A percentile compares a stretch with the other conserved stretches of the same genome.
Evolutionary conservation across 2,329 filamentous ascomycete genomes (phyloP).

Genomic region (Periconia digitata): DNA sequence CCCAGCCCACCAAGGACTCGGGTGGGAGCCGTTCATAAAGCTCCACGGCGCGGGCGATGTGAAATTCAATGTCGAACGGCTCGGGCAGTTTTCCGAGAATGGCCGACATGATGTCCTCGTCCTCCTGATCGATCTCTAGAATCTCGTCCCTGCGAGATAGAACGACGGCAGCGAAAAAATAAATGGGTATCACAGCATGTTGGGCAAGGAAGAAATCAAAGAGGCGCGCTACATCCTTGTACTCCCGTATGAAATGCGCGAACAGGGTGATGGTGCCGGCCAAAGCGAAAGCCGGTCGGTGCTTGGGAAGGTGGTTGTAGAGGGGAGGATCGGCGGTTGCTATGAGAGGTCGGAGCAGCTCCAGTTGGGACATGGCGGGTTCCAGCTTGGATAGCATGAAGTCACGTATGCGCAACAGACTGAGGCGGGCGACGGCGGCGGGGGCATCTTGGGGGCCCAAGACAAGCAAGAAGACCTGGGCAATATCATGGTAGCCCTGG

Average conservation of each 20-base stretch:
- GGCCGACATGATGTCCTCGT: slow-evolving; percentile 85
- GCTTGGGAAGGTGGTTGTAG: slow-evolving; percentile 71
- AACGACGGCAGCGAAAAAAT: slow-evolving; percentile 79
- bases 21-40: slow-evolving; percentile 72
- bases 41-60: slow-evolving; percentile 66
- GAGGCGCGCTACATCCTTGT: slow-evolving; percentile 82
- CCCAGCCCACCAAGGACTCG: slow-evolving; percentile 61
- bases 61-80: slow-evolving; percentile 74
- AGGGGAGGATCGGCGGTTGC: slow-evolving; percentile 70
- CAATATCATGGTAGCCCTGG: slow-evolving; percentile 98
- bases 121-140: slow-evolving; percentile 75
- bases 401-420: slow-evolving; percentile 86
- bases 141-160: slow-evolving; percentile 79
- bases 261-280: slow-evolving; percentile 95
- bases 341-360: slow-evolving; percentile 81
- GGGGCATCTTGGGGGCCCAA: slow-evolving; percentile 65
- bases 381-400: slow-evolving; percentile 92
- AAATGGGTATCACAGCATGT: slow-evolving; percentile 86
- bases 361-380: slow-evolving; percentile 81
- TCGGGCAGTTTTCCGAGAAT: slow-evolving; percentile 84
- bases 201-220: slow-evolving; percentile 90
- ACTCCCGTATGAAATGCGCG: slow-evolving; percentile 90
- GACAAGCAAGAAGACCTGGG: slow-evolving; percentile 89
- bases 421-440: slow-evolving; percentile 74
- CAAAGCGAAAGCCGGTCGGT: slow-evolving; percentile 79